Evolutionary conservation across 805 yeast genomes (phyloP).

Genomic region (Myxozyma mucilagina): DNA sequence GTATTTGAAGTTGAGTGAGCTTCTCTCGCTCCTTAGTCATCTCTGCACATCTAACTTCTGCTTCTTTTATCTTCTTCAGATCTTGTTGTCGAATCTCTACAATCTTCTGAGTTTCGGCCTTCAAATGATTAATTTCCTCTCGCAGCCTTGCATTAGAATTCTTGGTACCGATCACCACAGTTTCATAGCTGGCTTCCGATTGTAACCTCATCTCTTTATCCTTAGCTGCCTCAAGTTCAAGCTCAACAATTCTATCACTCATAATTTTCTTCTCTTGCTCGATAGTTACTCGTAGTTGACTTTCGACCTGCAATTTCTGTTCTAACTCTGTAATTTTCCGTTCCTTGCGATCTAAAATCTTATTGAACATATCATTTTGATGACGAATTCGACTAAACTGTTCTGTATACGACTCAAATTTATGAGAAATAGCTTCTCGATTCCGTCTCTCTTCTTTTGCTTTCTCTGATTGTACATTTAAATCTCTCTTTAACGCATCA

Average conservation of each 20-base stretch:
- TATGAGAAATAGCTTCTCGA: conserved; percentile 48
- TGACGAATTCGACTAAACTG: conserved; percentile 56
- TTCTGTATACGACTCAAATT: conserved; percentile 58
- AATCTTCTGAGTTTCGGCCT: conserved; percentile 12
- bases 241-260: conserved; percentile 3
- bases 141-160: conserved; percentile 10
- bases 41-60: not conserved
- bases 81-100: conserved; percentile 11
- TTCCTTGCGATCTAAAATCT: conserved; percentile 68
- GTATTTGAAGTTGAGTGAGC: conserved; percentile 6
- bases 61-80: not conserved
- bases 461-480: conserved; percentile 44
- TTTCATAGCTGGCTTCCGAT: conserved; percentile 19
- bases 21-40: conserved; percentile 9
- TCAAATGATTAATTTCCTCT: conserved; percentile 11
- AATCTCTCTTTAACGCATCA: conserved; percentile 56
- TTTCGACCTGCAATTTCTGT: conserved; percentile 43
- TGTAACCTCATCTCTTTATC: conserved; percentile 22
- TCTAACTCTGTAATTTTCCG: conserved; percentile 69
- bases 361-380: conserved; percentile 72
- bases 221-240: conserved; percentile 17
- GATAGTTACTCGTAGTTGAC: not conserved
- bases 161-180: conserved; percentile 12
- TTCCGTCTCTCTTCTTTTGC: conserved; percentile 55
- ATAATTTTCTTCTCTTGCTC: conserved; percentile 5